A percentile compares a stretch with the other conserved stretches of the same genome.
phyloP scores from a whole-genome alignment of 139 green algal genomes.

The Chlorella sp. region DNA sequence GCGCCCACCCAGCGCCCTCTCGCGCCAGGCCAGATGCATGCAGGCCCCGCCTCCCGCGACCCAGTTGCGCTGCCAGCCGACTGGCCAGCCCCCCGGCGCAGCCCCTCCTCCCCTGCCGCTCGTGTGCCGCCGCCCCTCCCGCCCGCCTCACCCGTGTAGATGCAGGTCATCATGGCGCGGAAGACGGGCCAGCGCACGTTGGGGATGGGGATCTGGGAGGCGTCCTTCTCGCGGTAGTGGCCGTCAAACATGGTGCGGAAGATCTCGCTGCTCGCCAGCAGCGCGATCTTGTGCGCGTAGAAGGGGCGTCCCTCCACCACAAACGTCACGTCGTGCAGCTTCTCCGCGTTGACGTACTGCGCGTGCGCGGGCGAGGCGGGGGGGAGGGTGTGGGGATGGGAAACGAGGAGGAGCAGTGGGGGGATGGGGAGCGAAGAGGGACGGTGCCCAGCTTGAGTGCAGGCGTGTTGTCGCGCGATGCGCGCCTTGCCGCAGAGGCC shows the following conservation, averaged over 20 bases:
- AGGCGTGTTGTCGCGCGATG: too few species aligned
- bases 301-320: slow-evolving; percentile 90
- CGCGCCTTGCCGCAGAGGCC: too few species aligned
- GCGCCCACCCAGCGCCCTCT: too few species aligned
- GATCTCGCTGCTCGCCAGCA: slow-evolving; percentile 87
- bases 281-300: slow-evolving; percentile 89
- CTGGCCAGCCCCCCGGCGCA: background rate
- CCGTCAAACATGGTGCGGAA: slow-evolving; percentile 96
- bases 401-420: too few species aligned
- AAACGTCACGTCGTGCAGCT: slow-evolving; percentile 91
- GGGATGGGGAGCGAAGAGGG: too few species aligned
- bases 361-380: slow-evolving; percentile 28
- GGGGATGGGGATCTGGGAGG: slow-evolving; percentile 87
- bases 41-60: too few species aligned
- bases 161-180: slow-evolving; percentile 89
- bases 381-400: too few species aligned
- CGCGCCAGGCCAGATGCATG: too few species aligned
- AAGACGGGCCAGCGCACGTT: slow-evolving; percentile 91
- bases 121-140: background rate
- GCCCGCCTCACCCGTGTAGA: slow-evolving; percentile 80
- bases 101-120: too few species aligned
- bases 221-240: slow-evolving; percentile 86
- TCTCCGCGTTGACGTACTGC: slow-evolving; percentile 94
- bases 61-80: too few species aligned
- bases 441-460: too few species aligned